Base-by-base conservation (phyloP, 768 basidiomycete species). In the Fibroporia radiculosa region DNA sequence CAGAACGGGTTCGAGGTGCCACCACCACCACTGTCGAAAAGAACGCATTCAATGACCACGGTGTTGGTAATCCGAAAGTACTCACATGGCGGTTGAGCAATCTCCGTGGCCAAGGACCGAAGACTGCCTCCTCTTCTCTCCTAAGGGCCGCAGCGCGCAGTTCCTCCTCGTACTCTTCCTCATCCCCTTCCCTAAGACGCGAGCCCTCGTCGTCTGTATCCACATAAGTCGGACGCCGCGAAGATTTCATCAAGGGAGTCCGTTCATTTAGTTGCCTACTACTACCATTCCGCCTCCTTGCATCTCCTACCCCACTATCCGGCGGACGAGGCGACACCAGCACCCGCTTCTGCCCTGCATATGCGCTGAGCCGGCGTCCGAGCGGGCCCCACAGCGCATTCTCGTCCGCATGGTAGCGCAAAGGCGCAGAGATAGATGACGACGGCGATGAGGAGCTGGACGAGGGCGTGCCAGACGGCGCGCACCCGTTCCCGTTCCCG, bases 401-500 rank as follows among this genome's bases (percentile, higher is more conserved):
- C 45, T 78, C 63, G 48, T 69, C 72, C 22, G 78, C 55, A 44
- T 64, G 61, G 54, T 61, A 74, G 38, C 79, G 83, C 19, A 91
- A 69, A 14, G 88, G 89, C 1, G 75, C 88, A 29, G 87, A 90
- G 50, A 91, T 82, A 31, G 86, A 88, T 2, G 87, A 89, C 3
- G 85, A 87, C 3, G 74, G 75, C 1, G 86, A 87, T 33, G 73
- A 71, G 5, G 80, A 79, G 18, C 68, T 53, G 26, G 80, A 76
- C 16, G 81, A 79, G 16, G 80, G 75, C 14, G 55, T 54, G 36
- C 44, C 47, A 16, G 42, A 42, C 31, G 34, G 24, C 40, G 34
- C 22, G 22, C 34, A 45, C 22, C 27, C 33, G 29, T 13, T 36
- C 32, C 27, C 6, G 39, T 45, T 47, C 33, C 35, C 44, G 44